Evolutionary conservation across 164 flowering plant species (phyloP).

Genomic region (Warburgia ugandensis): DNA sequence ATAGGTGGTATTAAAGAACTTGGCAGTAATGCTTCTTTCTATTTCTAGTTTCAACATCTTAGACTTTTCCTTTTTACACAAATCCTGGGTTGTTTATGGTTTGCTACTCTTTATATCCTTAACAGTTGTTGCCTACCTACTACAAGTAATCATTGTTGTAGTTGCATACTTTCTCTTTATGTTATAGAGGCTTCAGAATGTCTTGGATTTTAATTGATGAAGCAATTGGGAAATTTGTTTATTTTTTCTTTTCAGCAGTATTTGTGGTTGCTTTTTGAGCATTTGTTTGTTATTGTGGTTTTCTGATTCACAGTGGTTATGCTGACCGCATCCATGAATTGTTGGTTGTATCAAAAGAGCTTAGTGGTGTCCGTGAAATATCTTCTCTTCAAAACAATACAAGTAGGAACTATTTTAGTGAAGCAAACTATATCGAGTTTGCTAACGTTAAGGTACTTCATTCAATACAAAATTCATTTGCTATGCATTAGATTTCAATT

Average conservation of each 20-base stretch:
- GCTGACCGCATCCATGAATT: constrained; percentile 97
- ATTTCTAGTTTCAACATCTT: too few relatives aligned
- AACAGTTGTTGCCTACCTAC: too few relatives aligned
- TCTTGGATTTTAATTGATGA: too few relatives aligned
- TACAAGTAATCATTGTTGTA: too few relatives aligned
- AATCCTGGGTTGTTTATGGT: too few relatives aligned
- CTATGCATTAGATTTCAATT: background rate
- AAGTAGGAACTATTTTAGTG: constrained; percentile 62
- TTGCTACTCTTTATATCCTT: too few relatives aligned
- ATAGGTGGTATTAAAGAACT: too few relatives aligned
- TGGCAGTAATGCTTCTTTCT: too few relatives aligned
- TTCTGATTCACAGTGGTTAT: constrained; percentile 72
- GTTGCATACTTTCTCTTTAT: too few relatives aligned
- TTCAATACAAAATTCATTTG: background rate
- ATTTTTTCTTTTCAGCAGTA: background rate
- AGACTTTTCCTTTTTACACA: too few relatives aligned
- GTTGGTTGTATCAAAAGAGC: constrained; percentile 66
- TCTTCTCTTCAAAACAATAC: constrained; percentile 43
- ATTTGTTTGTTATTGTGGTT: constrained; percentile 1
- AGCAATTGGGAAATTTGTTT: background rate
- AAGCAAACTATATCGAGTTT: constrained; percentile 84
- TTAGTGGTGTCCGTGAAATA: constrained; percentile 42
- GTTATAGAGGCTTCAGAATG: too few relatives aligned
- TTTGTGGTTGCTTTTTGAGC: background rate
- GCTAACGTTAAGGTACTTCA: constrained; percentile 68